Conservation (phyloP, 2,329 filamentous ascomycete genomes). For the Aspergillus tubingensis region DNA sequence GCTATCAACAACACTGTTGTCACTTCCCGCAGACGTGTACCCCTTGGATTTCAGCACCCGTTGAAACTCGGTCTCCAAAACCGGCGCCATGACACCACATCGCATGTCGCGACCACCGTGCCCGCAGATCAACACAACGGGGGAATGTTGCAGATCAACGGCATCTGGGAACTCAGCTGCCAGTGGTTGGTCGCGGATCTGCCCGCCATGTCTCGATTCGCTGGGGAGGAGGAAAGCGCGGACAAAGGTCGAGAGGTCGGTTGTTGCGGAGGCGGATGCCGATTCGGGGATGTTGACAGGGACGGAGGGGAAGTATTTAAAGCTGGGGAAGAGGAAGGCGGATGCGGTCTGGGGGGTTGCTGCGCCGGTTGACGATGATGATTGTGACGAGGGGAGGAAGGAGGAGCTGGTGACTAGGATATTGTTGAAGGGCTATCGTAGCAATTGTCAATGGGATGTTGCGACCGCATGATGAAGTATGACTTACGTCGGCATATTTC, state of each 20-base stretch:
- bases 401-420: slow-evolving; percentile 76
- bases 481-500: slow-evolving; percentile 62
- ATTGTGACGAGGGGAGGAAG: slow-evolving; percentile 51
- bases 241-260: slow-evolving; percentile 48
- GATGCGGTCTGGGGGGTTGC: slow-evolving; percentile 46
- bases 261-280: slow-evolving; percentile 10
- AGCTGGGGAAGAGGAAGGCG: slow-evolving; percentile 77
- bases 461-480: background rate
- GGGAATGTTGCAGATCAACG: slow-evolving; percentile 60
- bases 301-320: slow-evolving; percentile 75
- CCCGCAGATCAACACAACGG: slow-evolving; percentile 76
- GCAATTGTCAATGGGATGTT: slow-evolving; percentile 9
- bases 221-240: slow-evolving; percentile 44
- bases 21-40: slow-evolving; percentile 27
- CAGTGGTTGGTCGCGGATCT: slow-evolving; percentile 53
- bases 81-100: slow-evolving; percentile 78
- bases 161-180: slow-evolving; percentile 59
- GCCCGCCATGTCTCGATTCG: slow-evolving; percentile 26
- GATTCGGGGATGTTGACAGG: slow-evolving; percentile 60
- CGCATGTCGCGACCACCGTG: slow-evolving; percentile 79
- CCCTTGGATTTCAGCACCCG: slow-evolving; percentile 34
- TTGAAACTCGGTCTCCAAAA: slow-evolving; percentile 71
- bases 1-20: slow-evolving; percentile 28
- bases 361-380: slow-evolving; percentile 48
- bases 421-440: slow-evolving; percentile 74